A percentile compares a stretch with the other conserved stretches of the same genome.
These are phyloP conservation scores for Myxozyma nipponensis DNA, from an alignment of 805 yeast species.

Conservation along the genomic window DNA sequence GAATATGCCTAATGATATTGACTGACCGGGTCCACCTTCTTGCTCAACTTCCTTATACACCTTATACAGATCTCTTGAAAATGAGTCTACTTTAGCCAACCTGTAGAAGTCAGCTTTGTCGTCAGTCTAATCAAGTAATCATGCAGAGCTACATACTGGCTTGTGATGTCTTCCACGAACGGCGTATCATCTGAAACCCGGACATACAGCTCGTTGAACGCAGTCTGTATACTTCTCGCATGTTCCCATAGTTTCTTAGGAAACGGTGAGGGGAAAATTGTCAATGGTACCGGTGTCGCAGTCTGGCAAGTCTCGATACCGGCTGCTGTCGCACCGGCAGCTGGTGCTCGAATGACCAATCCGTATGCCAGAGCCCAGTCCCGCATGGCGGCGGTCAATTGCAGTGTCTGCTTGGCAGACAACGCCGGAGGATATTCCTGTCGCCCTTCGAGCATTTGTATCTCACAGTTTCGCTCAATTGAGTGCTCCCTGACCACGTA, in stretches of 20 bases:
- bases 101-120: too few relatives aligned
- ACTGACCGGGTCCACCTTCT: constrained; percentile 53
- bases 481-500: too few relatives aligned
- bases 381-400: constrained; percentile 11
- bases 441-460: background rate
- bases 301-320: constrained; percentile 45
- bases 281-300: constrained; percentile 73
- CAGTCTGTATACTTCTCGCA: constrained; percentile 62
- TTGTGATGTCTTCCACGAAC: constrained; percentile 61
- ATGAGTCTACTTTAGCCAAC: constrained; percentile 59
- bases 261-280: constrained; percentile 86
- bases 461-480: too few relatives aligned
- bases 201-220: constrained; percentile 72
- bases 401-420: constrained; percentile 1
- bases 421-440: constrained; percentile 16
- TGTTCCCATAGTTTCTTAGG: constrained; percentile 62
- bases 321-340: constrained; percentile 45
- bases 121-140: too few relatives aligned
- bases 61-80: constrained; percentile 75
- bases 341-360: constrained; percentile 21
- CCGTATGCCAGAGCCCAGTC: constrained; percentile 32
- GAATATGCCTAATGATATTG: constrained; percentile 74
- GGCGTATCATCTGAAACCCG: constrained; percentile 53
- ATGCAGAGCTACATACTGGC: constrained; percentile 35
- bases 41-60: constrained; percentile 44